Percentiles rank a stretch among this genome's conserved stretches.
Conservation (phyloP, 176 grass and related monocot genomes). For the Pontederia crassipes region DNA sequence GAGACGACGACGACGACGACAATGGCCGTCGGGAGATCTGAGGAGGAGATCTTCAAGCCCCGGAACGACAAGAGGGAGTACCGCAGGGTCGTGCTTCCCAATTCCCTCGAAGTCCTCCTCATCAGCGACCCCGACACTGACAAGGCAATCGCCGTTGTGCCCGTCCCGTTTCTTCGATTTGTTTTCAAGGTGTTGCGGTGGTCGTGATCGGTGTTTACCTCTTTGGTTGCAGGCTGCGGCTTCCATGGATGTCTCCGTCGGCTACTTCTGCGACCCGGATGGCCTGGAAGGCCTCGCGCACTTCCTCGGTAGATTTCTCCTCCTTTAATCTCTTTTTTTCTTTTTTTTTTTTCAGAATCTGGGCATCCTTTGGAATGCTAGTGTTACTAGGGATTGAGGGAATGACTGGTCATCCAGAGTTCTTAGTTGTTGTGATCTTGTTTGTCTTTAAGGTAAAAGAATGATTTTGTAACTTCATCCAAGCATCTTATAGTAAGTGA, state of each 20-base stretch:
- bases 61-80: constrained; percentile 82
- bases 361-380: background rate
- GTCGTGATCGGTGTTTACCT: background rate
- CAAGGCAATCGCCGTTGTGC: constrained; percentile 30
- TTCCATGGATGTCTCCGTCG: constrained; percentile 81
- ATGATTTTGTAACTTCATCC: too few species aligned
- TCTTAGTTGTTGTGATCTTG: too few species aligned
- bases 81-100: constrained; percentile 76
- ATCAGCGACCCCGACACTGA: constrained; percentile 96
- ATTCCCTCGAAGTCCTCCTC: constrained; percentile 65
- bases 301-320: constrained; percentile 59
- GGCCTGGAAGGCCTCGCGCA: constrained; percentile 82
- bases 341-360: constrained; percentile 3
- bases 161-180: constrained; percentile 2
- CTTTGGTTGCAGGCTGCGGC: constrained; percentile 52
- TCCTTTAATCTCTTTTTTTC: background rate
- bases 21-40: constrained; percentile 13
- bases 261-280: constrained; percentile 78
- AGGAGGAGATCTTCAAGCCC: constrained; percentile 58
- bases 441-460: too few species aligned
- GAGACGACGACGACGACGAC: background rate
- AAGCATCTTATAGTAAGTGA: too few species aligned
- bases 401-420: too few species aligned
- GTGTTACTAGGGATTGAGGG: background rate
- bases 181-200: background rate